Conservation (phyloP, 73 alveolate genomes). For the Stentor coeruleus region DNA sequence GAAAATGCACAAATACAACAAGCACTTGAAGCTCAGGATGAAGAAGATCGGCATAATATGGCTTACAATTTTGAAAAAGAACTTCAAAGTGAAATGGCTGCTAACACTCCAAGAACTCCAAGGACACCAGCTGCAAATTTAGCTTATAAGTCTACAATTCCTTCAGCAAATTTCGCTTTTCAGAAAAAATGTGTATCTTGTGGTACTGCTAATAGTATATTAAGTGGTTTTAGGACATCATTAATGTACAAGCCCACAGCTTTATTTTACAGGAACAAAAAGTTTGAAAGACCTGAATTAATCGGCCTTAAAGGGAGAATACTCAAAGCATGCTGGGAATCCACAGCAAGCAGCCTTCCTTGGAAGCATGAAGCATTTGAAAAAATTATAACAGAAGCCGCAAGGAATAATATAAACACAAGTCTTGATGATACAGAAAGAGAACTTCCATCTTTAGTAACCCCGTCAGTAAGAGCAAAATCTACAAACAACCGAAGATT, state of each 20-base stretch:
- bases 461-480: too few relatives aligned
- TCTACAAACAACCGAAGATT: too few relatives aligned
- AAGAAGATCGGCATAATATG: slow-evolving; percentile 20
- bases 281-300: slow-evolving; percentile 17
- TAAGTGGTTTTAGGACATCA: not conserved
- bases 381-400: not conserved
- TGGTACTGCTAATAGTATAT: not conserved
- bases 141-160: not conserved
- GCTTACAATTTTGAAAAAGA: slow-evolving; percentile 9
- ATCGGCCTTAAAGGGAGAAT: not conserved
- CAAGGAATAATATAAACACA: not conserved
- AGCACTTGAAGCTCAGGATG: slow-evolving; percentile 31
- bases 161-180: slow-evolving; percentile 3
- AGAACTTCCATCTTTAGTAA: not conserved
- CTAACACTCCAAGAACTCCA: too few relatives aligned
- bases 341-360: not conserved
- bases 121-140: too few relatives aligned
- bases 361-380: not conserved
- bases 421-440: not conserved
- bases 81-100: slow-evolving; percentile 1
- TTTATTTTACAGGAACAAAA: not conserved
- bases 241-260: not conserved
- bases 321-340: not conserved
- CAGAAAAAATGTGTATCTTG: not conserved
- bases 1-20: slow-evolving; percentile 25